Conservation (phyloP, 2,329 filamentous ascomycete genomes). For the Fusarium hainanense region DNA sequence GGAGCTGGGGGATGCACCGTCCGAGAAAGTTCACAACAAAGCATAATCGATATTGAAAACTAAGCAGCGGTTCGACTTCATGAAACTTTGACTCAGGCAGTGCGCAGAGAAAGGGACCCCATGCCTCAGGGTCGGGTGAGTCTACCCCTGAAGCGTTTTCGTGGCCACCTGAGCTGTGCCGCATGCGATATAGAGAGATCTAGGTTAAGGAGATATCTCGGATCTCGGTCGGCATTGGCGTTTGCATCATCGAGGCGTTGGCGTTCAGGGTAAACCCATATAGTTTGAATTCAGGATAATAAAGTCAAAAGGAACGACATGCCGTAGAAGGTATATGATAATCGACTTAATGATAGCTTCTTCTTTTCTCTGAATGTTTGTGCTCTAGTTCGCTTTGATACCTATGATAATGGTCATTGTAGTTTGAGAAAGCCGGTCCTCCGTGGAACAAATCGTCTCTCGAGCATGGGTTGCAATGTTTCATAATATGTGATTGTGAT, state of each 20-base stretch:
- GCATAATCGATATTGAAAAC: conserved; percentile 19
- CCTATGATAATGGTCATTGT: conserved; percentile 12
- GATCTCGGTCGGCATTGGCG: conserved; percentile 42
- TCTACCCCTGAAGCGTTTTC: conserved; percentile 2
- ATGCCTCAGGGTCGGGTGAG: background rate
- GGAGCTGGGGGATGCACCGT: conserved; percentile 45
- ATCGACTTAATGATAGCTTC: conserved; percentile 20
- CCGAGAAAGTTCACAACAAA: conserved; percentile 29
- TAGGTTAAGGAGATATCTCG: conserved; percentile 43
- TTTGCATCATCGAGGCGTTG: conserved; percentile 20
- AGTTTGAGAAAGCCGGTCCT: background rate
- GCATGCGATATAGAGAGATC: conserved; percentile 33
- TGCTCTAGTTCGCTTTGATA: background rate
- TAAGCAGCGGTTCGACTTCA: background rate
- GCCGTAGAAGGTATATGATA: conserved; percentile 4
- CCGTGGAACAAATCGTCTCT: background rate
- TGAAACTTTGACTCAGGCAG: background rate
- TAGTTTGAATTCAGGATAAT: background rate
- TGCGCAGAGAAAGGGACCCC: background rate
- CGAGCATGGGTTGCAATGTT: background rate
- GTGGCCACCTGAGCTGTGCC: conserved; percentile 13
- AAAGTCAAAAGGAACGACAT: background rate
- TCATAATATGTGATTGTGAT: background rate
- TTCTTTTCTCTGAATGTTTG: background rate
- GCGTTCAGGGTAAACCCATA: conserved; percentile 12